Evolutionary conservation across 163 green algal genomes (phyloP).

Genomic region (Chloromonas sp.): DNA sequence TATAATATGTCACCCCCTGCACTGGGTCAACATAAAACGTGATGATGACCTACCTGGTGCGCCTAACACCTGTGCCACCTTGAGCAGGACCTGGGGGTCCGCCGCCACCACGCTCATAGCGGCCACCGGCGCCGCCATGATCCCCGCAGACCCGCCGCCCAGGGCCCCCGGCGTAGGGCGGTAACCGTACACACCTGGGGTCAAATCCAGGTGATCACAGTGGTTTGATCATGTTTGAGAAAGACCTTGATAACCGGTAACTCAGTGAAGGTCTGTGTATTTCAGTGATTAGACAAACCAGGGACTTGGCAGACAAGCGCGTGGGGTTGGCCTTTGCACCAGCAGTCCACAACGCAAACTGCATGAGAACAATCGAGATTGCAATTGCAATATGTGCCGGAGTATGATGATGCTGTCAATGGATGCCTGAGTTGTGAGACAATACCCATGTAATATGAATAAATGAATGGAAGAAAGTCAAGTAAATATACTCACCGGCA

Average conservation of each 20-base stretch:
- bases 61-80: slow-evolving; percentile 31
- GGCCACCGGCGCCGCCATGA: neutral
- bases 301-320: too few relatives aligned
- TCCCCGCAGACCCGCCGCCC: neutral
- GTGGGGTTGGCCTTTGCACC: neutral
- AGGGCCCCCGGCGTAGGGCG: neutral
- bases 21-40: too few relatives aligned
- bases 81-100: slow-evolving; percentile 27
- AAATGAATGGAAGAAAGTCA: too few relatives aligned
- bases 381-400: slow-evolving; percentile 1
- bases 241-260: too few relatives aligned
- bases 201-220: neutral
- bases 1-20: too few relatives aligned
- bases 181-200: neutral
- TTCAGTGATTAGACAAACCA: too few relatives aligned
- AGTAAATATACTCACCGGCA: slow-evolving; percentile 42
- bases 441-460: too few relatives aligned
- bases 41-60: slow-evolving; percentile 17
- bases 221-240: too few relatives aligned
- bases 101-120: slow-evolving; percentile 25
- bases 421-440: neutral
- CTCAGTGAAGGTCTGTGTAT: too few relatives aligned
- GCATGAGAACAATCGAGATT: neutral
- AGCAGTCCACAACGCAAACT: too few relatives aligned
- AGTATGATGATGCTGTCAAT: slow-evolving; percentile 35